A percentile compares a stretch with the other conserved stretches of the same genome.
Conservation (phyloP, 148 eudicot genomes). For the Diospyros lotus region DNA sequence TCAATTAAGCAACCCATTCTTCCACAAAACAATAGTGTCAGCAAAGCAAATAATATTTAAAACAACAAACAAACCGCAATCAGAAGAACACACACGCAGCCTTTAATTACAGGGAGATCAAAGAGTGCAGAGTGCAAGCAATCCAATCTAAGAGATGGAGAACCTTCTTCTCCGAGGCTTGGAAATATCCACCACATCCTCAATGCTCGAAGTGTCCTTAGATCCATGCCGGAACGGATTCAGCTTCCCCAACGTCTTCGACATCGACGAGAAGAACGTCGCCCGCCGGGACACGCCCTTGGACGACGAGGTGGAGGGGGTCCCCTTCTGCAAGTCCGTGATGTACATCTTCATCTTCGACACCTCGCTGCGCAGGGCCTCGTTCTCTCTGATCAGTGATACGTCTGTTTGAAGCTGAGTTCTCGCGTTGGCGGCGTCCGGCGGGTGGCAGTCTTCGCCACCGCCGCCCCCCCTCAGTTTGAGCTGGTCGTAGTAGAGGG, state of each 20-base stretch:
- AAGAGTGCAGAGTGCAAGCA: neutral
- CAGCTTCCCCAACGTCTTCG: constrained; percentile 67
- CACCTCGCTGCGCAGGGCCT: constrained; percentile 56
- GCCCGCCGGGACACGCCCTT: constrained; percentile 19
- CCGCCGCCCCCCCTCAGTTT: constrained; percentile 64
- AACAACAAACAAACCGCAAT: no score
- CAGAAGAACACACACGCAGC: no score
- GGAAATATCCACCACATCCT: constrained; percentile 48
- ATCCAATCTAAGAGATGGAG: constrained; percentile 46
- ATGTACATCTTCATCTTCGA: constrained; percentile 81
- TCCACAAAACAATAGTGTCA: no score
- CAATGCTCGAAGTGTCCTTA: constrained; percentile 67
- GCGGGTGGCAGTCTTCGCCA: no score
- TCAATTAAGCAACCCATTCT: no score
- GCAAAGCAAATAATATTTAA: no score
- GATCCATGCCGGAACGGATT: constrained; percentile 82
- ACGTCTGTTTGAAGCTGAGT: constrained; percentile 56
- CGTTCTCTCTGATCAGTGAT: constrained; percentile 68
- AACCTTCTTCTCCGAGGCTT: constrained; percentile 86
- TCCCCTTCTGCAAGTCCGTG: constrained; percentile 33
- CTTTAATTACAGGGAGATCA: no score
- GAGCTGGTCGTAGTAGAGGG: constrained; percentile 87
- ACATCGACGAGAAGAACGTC: constrained; percentile 70
- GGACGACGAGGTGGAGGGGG: neutral
- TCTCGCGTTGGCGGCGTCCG: constrained; percentile 28